Percentiles rank a stretch among this genome's conserved stretches.
phyloP scores from a whole-genome alignment of 2,329 filamentous ascomycete genomes.

The Anthostomella pinea region DNA sequence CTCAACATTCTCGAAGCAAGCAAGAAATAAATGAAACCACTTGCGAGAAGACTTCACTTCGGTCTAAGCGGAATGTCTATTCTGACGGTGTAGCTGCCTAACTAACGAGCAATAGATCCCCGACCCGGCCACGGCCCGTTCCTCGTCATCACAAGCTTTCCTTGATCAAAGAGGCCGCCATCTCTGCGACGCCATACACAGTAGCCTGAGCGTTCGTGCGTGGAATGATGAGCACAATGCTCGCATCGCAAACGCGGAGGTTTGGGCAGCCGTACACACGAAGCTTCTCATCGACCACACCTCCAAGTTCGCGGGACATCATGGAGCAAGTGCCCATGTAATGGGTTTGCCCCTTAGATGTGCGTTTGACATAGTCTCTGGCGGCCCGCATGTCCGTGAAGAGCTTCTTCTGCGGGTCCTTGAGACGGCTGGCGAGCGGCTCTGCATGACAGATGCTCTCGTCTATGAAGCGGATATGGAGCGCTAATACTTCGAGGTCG shows the following conservation, averaged over 20 bases:
- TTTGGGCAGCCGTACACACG: constrained; percentile 12
- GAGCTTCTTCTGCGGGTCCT: constrained; percentile 1
- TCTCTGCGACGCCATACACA: constrained; percentile 18
- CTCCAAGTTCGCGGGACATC: constrained; percentile 14
- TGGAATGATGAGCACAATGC: constrained; percentile 13
- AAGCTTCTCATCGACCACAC: constrained; percentile 10
- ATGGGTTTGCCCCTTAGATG: constrained; percentile 3
- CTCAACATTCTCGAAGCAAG: too few relatives aligned
- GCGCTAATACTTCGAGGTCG: constrained; percentile 12
- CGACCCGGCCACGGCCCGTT: too few relatives aligned
- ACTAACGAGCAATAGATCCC: too few relatives aligned
- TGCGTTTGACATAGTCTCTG: constrained; percentile 2
- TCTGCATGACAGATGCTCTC: constrained; percentile 2
- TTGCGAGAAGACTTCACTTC: too few relatives aligned
- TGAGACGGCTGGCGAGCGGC: constrained; percentile 1
- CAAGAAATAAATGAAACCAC: too few relatives aligned
- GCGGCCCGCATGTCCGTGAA: constrained; percentile 3
- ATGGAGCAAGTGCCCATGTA: constrained; percentile 12
- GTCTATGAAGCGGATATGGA: constrained; percentile 8
- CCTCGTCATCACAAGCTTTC: too few relatives aligned
- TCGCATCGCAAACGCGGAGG: constrained; percentile 13
- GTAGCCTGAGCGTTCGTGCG: constrained; percentile 10
- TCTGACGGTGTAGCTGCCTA: too few relatives aligned
- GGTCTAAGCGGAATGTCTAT: too few relatives aligned
- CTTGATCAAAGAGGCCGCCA: constrained; percentile 13